These are phyloP conservation scores for Kurtzmaniella quercitrusa DNA, from an alignment of 1,139 yeast genomes.

Conservation along the genomic window DNA sequence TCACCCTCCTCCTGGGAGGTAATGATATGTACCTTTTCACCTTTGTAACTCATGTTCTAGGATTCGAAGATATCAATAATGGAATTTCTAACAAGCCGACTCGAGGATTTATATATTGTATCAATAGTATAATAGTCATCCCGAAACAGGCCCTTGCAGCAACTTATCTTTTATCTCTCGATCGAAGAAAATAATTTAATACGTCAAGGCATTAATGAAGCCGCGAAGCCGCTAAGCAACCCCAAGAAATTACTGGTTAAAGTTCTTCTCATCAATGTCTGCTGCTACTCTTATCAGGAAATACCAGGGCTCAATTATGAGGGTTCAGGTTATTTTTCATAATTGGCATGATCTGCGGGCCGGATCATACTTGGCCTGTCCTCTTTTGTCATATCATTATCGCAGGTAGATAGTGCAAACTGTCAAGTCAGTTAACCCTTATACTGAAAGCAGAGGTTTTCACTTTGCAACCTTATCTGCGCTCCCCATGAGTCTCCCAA, in stretches of 20 bases:
- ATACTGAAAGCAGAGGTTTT: neutral
- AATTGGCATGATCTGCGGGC: too few relatives aligned
- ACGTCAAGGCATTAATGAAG: neutral
- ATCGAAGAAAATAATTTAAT: neutral
- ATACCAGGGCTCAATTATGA: neutral
- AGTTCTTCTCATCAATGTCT: neutral
- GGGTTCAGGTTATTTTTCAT: too few relatives aligned
- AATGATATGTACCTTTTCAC: neutral
- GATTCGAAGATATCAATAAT: neutral
- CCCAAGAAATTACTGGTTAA: neutral
- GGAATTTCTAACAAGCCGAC: neutral
- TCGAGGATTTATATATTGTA: neutral
- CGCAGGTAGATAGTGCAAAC: neutral
- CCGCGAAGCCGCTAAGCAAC: neutral
- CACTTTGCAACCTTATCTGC: neutral
- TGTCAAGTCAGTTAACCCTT: neutral
- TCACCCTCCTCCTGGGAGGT: constrained; percentile 1
- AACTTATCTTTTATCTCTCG: neutral
- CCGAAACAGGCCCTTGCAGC: neutral
- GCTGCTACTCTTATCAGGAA: neutral
- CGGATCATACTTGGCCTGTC: too few relatives aligned
- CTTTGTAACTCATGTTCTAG: neutral
- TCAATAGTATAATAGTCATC: neutral
- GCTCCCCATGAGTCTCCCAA: neutral
- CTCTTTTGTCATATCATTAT: too few relatives aligned